Percentiles rank a stretch among this genome's conserved stretches.
Conservation (phyloP, 2,329 filamentous ascomycete genomes). For the Leptographium wingfieldii region DNA sequence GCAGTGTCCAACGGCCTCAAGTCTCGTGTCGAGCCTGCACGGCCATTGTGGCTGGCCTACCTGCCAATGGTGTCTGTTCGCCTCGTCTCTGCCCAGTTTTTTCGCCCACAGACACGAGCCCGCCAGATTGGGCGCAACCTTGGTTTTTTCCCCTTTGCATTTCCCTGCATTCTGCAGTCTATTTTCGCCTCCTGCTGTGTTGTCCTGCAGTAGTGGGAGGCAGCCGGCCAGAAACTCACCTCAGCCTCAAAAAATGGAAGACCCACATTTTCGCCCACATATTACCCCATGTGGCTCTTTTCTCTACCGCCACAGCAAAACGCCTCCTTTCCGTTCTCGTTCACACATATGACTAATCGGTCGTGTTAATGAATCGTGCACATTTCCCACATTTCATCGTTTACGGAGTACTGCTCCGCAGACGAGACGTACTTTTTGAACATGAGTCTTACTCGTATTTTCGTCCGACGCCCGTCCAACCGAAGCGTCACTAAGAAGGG, state of each 20-base stretch:
- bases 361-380: neutral
- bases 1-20: neutral
- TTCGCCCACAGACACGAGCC: neutral
- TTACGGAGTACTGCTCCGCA: too few species aligned
- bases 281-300: neutral
- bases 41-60: neutral
- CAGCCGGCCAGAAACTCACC: neutral
- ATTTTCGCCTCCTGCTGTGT: neutral
- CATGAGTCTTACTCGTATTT: neutral
- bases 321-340: neutral
- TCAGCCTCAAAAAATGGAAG: slow-evolving; percentile 1
- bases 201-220: slow-evolving; percentile 9
- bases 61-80: too few species aligned
- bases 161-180: neutral
- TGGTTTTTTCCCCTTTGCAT: neutral
- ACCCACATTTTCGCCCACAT: neutral
- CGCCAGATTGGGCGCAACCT: slow-evolving; percentile 2
- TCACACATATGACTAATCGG: neutral
- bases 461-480: neutral
- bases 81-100: neutral
- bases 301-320: neutral
- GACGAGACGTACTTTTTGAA: neutral
- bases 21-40: neutral
- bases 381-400: too few species aligned
- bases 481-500: neutral